Base-by-base conservation (phyloP, 2,329 filamentous ascomycete species). In the Phaeosphaeria sp. region DNA sequence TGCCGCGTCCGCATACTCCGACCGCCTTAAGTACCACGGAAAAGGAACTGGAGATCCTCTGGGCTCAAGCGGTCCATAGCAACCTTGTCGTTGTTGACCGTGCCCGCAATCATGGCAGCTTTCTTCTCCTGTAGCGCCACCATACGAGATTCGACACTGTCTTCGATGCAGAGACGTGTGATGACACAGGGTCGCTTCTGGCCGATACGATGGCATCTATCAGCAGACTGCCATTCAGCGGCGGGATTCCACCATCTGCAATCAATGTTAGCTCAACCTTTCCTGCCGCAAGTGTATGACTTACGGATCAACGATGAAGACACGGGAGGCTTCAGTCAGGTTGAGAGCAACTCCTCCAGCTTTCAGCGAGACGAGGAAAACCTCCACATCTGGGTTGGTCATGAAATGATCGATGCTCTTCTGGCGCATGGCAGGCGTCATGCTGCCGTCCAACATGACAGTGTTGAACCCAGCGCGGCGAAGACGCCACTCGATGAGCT, bases 181-280 rank as follows among this genome's bases (percentile, higher is more conserved):
- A 99, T 96, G 36, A 92, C 92, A 75, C 95, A 98, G 25, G 94
- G 94, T 7, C 95, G 90, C 47, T 89, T 91, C 81, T 99, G 95
- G 30, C 95, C 95, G 67, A 98, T 99, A 55, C 95, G 93, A 79
- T 98, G 95, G 66, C 81, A 83, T 49, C 82, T 80, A 63, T 99
- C 95, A 2, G 95, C 95, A 60, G 91, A 95, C 79, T 99, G 95
- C 95, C 95, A 99, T 80, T 99, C 95, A 0, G 94, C 94, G n/a
- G 93, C 93, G n/a, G 95, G 95, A 68, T 98, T 98, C 95, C 95
- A 99, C 95, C 95, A 98, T 67, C 90, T 93, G 65, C 36, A 60
- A 30, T 15, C 23, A 23, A 15, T 18, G 52, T 80, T 66, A 76
- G 76, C 47, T 21, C 1, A 22, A 20, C 5, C 21, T n/a, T 18